Evolutionary conservation across 2,329 filamentous ascomycete genomes (phyloP), one percentile per base, ranked within the genome.

Genomic region (Fusarium udum): DNA sequence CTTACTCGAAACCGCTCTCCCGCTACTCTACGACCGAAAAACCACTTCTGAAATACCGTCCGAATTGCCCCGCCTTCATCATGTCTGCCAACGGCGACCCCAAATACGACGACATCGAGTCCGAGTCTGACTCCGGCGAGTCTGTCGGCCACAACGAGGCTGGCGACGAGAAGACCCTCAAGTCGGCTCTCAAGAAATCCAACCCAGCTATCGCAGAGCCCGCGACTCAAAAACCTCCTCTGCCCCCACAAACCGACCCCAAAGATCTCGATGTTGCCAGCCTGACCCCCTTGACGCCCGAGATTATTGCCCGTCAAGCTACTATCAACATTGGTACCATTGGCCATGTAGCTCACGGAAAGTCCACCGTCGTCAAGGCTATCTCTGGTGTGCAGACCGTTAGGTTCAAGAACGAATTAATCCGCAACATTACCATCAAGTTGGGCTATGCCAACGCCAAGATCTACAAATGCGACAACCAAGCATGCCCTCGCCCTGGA

Each of bases 351-450:
- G 96, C 96, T 81, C 95, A 98, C 92, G 95, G 95, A 82, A 98
- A 98, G 85, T 97, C 94, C 71, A 99, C 96, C 28, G 96, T 99
- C 57, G 96, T 99, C 79, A 99, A 99, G 89, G 96, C 96, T 79
- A 98, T 99, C 79, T 98, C 96, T 4, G 96, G 96, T 72, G 96
- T 99, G 74, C 96, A 99, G 89, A 99, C 96, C 24, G 96, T 99
- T 81, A 91, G 96, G 78, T 99, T 99, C 89, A 99, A 99, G 92
- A 99, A 98, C 87, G 96, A 99, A 86, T 87, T 98, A 85, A 97
- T 98, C 86, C 90, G 96, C 81, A 99, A 99, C 85, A 99, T 99
- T 81, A 99, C 96, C 80, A 99, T 99, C 88, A 99, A 99, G 91
- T 90, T 99, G 79, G 96, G 96, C 83, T 99, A 99, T 84, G 96